phyloP scores from a whole-genome alignment of 2,329 filamentous ascomycete genomes.

The Phaeophleospora eucalypticola region DNA sequence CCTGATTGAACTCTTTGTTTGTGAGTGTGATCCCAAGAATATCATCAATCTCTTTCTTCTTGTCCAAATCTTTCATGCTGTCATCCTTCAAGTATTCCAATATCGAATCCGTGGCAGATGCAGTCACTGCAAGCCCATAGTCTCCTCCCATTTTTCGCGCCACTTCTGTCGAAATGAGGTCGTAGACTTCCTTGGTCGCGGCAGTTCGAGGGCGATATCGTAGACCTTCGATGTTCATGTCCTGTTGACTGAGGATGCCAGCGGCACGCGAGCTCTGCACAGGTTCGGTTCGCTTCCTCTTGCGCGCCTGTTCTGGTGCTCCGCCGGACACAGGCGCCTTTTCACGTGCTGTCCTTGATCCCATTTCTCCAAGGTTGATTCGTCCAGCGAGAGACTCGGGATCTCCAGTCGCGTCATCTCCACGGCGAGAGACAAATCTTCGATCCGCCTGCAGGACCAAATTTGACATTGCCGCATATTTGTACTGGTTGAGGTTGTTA shows the following conservation, averaged over 20 bases:
- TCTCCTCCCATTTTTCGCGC: slow-evolving; percentile 87
- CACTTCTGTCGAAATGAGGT: slow-evolving; percentile 88
- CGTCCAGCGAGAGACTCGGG: slow-evolving; percentile 94
- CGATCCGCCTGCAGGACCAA: slow-evolving; percentile 99
- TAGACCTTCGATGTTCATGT: slow-evolving; percentile 85
- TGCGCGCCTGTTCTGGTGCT: slow-evolving; percentile 64
- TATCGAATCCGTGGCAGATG: slow-evolving; percentile 88
- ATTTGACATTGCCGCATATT: slow-evolving; percentile 71
- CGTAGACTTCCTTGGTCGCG: slow-evolving; percentile 87
- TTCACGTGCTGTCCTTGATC: slow-evolving; percentile 74
- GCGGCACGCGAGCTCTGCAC: slow-evolving; percentile 62
- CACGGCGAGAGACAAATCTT: slow-evolving; percentile 86
- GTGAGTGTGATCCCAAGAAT: slow-evolving; percentile 77
- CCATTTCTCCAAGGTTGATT: slow-evolving; percentile 93
- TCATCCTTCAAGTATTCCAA: slow-evolving; percentile 93
- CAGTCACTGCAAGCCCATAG: slow-evolving; percentile 83
- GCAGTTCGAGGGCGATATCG: slow-evolving; percentile 87
- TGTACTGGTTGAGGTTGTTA: slow-evolving; percentile 37
- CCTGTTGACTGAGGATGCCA: slow-evolving; percentile 77
- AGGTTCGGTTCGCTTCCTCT: slow-evolving; percentile 72
- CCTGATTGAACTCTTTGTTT: slow-evolving; percentile 91
- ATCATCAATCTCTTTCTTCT: slow-evolving; percentile 96
- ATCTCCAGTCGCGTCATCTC: slow-evolving; percentile 93
- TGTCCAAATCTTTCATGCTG: slow-evolving; percentile 92
- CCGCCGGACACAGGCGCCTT: slow-evolving; percentile 64